Evolutionary conservation across 257 asterid genomes (phyloP), one percentile per base, ranked within the genome.

Genomic region (Avicennia marina): DNA sequence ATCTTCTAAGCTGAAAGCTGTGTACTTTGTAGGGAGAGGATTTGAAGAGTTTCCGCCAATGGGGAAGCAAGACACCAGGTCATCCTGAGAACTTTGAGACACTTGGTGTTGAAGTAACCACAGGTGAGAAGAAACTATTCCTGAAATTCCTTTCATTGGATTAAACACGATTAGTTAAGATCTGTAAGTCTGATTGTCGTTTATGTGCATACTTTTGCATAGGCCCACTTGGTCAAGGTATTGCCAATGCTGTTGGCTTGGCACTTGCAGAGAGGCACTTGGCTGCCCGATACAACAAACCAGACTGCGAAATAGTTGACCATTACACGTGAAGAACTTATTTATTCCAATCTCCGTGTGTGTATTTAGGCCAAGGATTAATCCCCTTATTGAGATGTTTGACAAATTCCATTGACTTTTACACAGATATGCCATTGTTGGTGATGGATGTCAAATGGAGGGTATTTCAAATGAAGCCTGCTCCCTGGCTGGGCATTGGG

Each of bases 401-500:
- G 54, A 15, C 26, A 32, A 19, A 64, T 63, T 64, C 48, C 17
- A 48, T 47, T 64, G 58, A 27, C 20, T 21, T 6, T 36, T 42
- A 1, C 20, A 21, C 53, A 83, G 95, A 57, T 83, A 86, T 62
- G 49, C 8, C 51, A 80, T 86, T 32, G 70, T 81, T 19, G 95
- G 95, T 39, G 95, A 86, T 81, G 95, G 95, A 11, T 88, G 95
- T 60, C 93, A 88, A 72, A 88, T 88, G 98, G 98, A 91, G 87
- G 98, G 98, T 54, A 65, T 91, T 64, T 69, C 98, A 11, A 83
- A 91, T 39, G 98, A 91, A 78, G 98, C 77, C 32, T 74, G 85
- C 81, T 88, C 96, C 72, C 93, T 91, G 47, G 98, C 98, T 72
- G 98, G 87, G 7, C 98, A 88, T 27, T 88, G 97, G 98, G 96